Evolutionary conservation across 2,329 filamentous ascomycete genomes (phyloP).

Genomic region (Endocalyx cinctus): DNA sequence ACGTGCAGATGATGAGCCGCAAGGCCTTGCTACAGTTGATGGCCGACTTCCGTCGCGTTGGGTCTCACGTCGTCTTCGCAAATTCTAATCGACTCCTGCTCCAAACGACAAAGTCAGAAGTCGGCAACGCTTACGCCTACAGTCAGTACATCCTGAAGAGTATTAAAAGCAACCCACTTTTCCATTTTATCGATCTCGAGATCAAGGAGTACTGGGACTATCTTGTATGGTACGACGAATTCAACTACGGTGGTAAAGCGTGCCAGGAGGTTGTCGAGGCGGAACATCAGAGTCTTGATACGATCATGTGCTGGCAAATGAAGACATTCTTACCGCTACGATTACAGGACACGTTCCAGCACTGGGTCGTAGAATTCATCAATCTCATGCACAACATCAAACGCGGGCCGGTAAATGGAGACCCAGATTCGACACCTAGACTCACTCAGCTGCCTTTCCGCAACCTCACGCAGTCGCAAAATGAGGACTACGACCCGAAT

Average conservation of each 20-base stretch:
- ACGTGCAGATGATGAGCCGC: slow-evolving; percentile 97
- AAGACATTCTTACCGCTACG: slow-evolving; percentile 78
- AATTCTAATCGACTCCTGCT: slow-evolving; percentile 83
- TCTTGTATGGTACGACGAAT: slow-evolving; percentile 97
- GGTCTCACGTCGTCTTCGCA: slow-evolving; percentile 93
- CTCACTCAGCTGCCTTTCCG: slow-evolving; percentile 58
- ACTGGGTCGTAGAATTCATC: slow-evolving; percentile 94
- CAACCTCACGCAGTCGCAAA: slow-evolving; percentile 40
- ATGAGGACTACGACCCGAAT: slow-evolving; percentile 52
- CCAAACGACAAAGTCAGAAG: slow-evolving; percentile 94
- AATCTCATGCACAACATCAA: slow-evolving; percentile 90
- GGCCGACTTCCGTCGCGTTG: slow-evolving; percentile 91
- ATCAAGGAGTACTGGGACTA: slow-evolving; percentile 99
- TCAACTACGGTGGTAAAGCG: slow-evolving; percentile 95
- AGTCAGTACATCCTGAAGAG: slow-evolving; percentile 97
- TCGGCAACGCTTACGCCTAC: slow-evolving; percentile 95
- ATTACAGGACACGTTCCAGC: slow-evolving; percentile 79
- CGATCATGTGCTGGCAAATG: slow-evolving; percentile 98
- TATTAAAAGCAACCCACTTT: slow-evolving; percentile 90
- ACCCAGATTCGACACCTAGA: slow-evolving; percentile 47
- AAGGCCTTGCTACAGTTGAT: slow-evolving; percentile 97
- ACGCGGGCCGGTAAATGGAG: slow-evolving; percentile 53
- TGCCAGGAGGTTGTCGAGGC: slow-evolving; percentile 75
- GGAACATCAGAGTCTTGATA: slow-evolving; percentile 73
- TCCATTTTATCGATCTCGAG: slow-evolving; percentile 94